These are phyloP conservation scores for Scleromitrula shiraiana DNA, from an alignment of 2,329 filamentous ascomycete genomes.

Conservation along the genomic window DNA sequence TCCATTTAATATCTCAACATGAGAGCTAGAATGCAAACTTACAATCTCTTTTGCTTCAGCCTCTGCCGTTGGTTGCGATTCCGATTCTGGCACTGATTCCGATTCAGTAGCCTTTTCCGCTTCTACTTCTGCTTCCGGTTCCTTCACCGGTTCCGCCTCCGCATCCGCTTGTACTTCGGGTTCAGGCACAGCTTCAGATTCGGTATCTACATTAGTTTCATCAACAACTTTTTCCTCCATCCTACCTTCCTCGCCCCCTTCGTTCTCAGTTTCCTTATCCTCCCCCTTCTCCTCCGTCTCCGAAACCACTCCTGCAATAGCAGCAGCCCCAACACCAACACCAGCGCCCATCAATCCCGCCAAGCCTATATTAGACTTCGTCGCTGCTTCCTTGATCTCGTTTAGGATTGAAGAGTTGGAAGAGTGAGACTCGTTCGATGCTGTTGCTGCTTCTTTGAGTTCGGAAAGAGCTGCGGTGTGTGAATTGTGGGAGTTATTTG, in stretches of 20 bases:
- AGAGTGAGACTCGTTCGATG: too few species aligned
- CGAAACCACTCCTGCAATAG: neutral
- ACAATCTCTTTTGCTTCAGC: neutral
- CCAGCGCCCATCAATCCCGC: constrained; percentile 18
- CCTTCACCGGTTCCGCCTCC: neutral
- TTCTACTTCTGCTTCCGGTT: neutral
- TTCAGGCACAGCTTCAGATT: too few species aligned
- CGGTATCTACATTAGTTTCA: too few species aligned
- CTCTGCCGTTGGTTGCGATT: too few species aligned
- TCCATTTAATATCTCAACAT: too few species aligned
- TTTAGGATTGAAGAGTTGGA: too few species aligned
- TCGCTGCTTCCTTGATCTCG: constrained; percentile 14
- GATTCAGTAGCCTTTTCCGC: too few species aligned
- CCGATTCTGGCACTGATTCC: neutral
- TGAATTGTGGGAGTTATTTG: neutral
- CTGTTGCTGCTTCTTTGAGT: too few species aligned
- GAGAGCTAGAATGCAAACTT: neutral
- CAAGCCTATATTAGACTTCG: constrained; percentile 18
- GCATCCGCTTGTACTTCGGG: neutral
- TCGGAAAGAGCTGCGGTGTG: neutral
- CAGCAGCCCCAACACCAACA: constrained; percentile 11
- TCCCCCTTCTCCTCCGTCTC: neutral
- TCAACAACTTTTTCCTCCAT: too few species aligned
- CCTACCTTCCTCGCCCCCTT: neutral
- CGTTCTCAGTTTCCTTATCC: neutral